phyloP scores from a whole-genome alignment of 2,329 filamentous ascomycete species.

The Podosphaera xanthii region DNA sequence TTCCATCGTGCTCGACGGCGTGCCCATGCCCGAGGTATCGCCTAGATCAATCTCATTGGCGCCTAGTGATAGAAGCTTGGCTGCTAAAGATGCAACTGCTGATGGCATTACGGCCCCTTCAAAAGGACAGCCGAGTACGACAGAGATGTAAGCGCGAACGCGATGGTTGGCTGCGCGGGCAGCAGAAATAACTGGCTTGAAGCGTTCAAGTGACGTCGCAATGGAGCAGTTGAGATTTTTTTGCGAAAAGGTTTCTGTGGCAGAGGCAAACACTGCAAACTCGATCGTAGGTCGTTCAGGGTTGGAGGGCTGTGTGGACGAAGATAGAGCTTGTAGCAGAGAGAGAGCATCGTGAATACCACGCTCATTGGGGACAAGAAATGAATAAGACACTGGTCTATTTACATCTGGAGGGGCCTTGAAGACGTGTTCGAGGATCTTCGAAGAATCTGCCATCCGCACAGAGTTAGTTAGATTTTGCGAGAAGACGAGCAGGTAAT shows the following conservation, averaged over 20 bases:
- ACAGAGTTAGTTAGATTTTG: not conserved
- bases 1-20: conserved; percentile 42
- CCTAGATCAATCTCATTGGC: conserved; percentile 79
- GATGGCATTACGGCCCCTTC: conserved; percentile 41
- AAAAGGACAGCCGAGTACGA: conserved; percentile 62
- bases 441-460: conserved; percentile 57
- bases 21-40: conserved; percentile 81
- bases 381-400: conserved; percentile 47
- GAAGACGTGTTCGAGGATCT: conserved; percentile 49
- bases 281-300: conserved; percentile 29
- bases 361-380: conserved; percentile 56
- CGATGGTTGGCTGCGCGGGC: conserved; percentile 42
- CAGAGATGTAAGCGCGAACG: conserved; percentile 60
- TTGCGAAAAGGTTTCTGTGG: conserved; percentile 58
- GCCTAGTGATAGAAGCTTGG: conserved; percentile 56
- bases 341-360: conserved; percentile 41
- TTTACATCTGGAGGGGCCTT: conserved; percentile 29
- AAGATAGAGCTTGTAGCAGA: conserved; percentile 32
- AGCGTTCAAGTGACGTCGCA: conserved; percentile 45
- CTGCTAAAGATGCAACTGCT: conserved; percentile 41
- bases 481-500: conserved; percentile 1
- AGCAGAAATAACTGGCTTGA: conserved; percentile 44
- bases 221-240: conserved; percentile 70
- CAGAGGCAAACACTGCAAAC: conserved; percentile 60
- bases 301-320: conserved; percentile 20